A percentile compares a stretch with the other conserved stretches of the same genome.
Evolutionary conservation across 305 asterid species (phyloP).

Genomic region (Fraxinus sp.): DNA sequence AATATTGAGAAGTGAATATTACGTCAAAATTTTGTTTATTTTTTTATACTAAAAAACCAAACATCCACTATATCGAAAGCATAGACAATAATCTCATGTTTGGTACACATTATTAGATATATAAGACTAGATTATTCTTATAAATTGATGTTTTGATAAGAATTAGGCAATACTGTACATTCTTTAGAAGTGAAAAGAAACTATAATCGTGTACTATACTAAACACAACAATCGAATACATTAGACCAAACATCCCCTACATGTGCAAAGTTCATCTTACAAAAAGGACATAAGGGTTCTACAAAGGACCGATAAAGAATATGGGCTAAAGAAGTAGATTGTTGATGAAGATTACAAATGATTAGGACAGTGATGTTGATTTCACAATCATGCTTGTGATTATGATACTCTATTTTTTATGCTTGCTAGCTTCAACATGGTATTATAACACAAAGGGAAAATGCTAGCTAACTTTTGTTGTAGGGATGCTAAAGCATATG

Average conservation of each 20-base stretch:
- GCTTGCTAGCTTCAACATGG: constrained; percentile 9
- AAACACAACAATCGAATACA: neutral
- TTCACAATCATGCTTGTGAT: neutral
- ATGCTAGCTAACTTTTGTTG: constrained; percentile 3
- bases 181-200: neutral
- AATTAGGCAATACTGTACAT: neutral
- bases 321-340: neutral
- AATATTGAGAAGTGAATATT: neutral
- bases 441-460: neutral
- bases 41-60: neutral
- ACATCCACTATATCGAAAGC: neutral
- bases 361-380: neutral
- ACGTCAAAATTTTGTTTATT: neutral
- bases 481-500: constrained; percentile 7
- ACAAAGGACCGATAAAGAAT: neutral
- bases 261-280: neutral
- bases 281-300: neutral
- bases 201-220: neutral
- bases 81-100: neutral
- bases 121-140: neutral
- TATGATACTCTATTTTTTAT: neutral
- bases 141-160: neutral
- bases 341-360: constrained; percentile 14
- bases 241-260: neutral
- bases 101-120: neutral